Conservation (phyloP, 2,329 filamentous ascomycete genomes). For the Monosporascus sp. region DNA sequence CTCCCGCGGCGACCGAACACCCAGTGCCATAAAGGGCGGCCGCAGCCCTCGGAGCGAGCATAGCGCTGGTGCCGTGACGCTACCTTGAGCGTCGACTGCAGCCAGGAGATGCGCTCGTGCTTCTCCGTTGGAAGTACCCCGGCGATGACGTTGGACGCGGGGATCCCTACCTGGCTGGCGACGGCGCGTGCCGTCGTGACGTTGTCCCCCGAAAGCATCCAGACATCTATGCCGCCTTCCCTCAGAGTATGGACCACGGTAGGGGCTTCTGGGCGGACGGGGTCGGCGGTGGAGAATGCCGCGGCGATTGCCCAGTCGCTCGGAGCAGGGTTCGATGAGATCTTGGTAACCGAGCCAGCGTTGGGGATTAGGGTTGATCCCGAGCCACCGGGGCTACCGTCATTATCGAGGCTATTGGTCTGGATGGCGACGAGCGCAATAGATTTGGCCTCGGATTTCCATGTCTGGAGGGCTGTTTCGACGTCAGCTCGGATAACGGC, state of each 20-base stretch:
- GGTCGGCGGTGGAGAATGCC: slow-evolving; percentile 73
- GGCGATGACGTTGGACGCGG: slow-evolving; percentile 69
- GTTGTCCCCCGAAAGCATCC: slow-evolving; percentile 93
- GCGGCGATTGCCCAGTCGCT: slow-evolving; percentile 49
- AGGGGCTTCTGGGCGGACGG: slow-evolving; percentile 68
- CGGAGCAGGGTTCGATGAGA: slow-evolving; percentile 1
- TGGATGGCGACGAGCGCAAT: slow-evolving; percentile 53
- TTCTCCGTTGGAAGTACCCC: slow-evolving; percentile 84
- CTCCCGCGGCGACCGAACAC: background rate
- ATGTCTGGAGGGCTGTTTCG: slow-evolving; percentile 38
- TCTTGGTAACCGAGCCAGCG: too few relatives aligned
- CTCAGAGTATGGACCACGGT: slow-evolving; percentile 61
- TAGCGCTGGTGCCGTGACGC: slow-evolving; percentile 8
- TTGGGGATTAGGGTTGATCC: too few relatives aligned
- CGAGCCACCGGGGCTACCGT: background rate
- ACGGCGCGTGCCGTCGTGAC: slow-evolving; percentile 77
- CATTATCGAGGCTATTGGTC: background rate
- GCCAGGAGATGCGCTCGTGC: slow-evolving; percentile 61
- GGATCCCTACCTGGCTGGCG: slow-evolving; percentile 70
- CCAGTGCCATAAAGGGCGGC: background rate
- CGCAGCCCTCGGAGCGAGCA: slow-evolving; percentile 10
- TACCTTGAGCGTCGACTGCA: slow-evolving; percentile 49
- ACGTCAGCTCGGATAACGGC: slow-evolving; percentile 35
- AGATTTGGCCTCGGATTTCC: slow-evolving; percentile 61
- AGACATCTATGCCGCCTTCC: slow-evolving; percentile 65